Percentiles rank a stretch among this genome's conserved stretches.
These are phyloP conservation scores for Sungouiozyma intestinalis DNA, from an alignment of 805 yeast species.

Conservation along the genomic window DNA sequence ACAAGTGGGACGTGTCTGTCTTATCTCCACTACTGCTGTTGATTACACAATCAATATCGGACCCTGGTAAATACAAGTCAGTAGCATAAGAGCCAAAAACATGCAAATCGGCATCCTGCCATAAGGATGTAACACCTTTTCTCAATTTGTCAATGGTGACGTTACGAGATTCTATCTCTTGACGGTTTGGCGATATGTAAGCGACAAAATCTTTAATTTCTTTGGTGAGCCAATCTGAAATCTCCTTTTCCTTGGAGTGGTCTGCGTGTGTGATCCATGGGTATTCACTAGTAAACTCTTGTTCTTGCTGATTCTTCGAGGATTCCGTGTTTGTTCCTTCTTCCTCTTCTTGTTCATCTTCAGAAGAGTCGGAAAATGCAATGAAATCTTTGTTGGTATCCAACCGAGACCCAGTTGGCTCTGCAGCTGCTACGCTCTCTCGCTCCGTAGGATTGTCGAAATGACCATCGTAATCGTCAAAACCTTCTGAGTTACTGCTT, in stretches of 20 bases:
- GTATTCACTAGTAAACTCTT: constrained; percentile 14
- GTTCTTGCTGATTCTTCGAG: no score
- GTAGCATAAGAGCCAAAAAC: constrained; percentile 95
- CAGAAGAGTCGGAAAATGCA: constrained; percentile 27
- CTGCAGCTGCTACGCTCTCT: background rate
- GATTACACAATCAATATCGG: constrained; percentile 91
- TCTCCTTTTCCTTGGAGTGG: constrained; percentile 64
- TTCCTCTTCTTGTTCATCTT: constrained; percentile 17
- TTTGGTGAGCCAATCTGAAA: constrained; percentile 76
- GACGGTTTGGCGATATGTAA: constrained; percentile 74
- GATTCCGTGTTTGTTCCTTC: constrained; percentile 1
- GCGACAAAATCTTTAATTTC: constrained; percentile 79
- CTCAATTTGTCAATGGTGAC: constrained; percentile 52
- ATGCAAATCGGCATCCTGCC: constrained; percentile 72
- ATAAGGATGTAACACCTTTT: constrained; percentile 39
- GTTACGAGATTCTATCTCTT: constrained; percentile 61
- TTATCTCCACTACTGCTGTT: constrained; percentile 48
- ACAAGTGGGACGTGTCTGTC: constrained; percentile 56
- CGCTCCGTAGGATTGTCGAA: constrained; percentile 14
- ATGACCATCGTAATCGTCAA: constrained; percentile 23
- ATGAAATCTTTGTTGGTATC: constrained; percentile 33
- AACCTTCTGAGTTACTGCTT: constrained; percentile 10
- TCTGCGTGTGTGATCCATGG: constrained; percentile 80
- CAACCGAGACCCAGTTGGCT: constrained; percentile 2
- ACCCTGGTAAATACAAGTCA: constrained; percentile 84